A percentile compares a stretch with the other conserved stretches of the same genome.
Conservation (phyloP, 129 eudicot species). For the Chrysanthemum lavandulifolium region DNA sequence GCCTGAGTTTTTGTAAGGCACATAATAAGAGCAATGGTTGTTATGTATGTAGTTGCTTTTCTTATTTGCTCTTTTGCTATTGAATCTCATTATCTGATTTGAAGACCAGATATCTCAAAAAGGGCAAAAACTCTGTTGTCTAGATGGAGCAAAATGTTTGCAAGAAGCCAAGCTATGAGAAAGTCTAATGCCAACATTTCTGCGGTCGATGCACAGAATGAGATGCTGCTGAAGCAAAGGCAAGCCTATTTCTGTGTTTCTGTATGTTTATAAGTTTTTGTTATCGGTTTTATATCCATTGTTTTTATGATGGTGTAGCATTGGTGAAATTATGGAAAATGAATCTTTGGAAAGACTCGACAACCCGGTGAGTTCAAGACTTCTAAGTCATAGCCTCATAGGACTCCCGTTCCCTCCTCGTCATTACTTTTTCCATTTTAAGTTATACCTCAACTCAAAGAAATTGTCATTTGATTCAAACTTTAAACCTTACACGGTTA, state of each 20-base stretch:
- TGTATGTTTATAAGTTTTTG: not conserved
- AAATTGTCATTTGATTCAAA: too few relatives aligned
- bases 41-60: constrained; percentile 8
- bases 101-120: constrained; percentile 93
- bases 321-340: constrained; percentile 78
- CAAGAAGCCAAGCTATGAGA: constrained; percentile 66
- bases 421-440: not conserved
- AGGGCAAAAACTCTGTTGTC: constrained; percentile 77
- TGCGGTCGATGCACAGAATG: constrained; percentile 58
- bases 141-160: constrained; percentile 84
- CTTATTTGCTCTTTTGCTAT: constrained; percentile 23
- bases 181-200: constrained; percentile 50
- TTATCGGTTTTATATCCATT: constrained; percentile 13
- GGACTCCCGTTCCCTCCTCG: too few relatives aligned
- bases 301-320: constrained; percentile 41
- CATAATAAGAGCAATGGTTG: too few relatives aligned
- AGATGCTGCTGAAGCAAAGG: constrained; percentile 90
- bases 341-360: constrained; percentile 61
- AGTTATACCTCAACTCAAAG: not conserved
- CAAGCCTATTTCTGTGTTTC: constrained; percentile 30
- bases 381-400: not conserved
- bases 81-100: constrained; percentile 77
- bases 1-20: not conserved
- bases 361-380: constrained; percentile 48
- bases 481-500: too few relatives aligned